These are phyloP conservation scores for Sporothrix curviconia DNA, from an alignment of 2,329 filamentous ascomycete species.

Conservation along the genomic window DNA sequence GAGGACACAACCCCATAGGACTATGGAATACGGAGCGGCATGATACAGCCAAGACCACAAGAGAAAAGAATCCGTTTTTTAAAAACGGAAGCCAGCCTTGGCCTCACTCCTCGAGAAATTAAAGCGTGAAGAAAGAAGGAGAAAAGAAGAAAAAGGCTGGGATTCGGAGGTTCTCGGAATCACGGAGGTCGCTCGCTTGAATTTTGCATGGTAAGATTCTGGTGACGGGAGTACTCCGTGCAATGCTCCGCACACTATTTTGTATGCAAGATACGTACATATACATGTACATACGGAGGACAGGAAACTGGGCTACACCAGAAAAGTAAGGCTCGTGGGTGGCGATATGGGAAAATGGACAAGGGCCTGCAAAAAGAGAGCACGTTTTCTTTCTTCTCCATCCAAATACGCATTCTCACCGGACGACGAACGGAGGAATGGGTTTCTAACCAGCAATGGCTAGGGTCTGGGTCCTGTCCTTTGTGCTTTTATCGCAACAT, in stretches of 20 bases:
- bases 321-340: neutral
- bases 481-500: no score
- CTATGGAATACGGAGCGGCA: neutral
- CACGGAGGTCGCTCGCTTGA: slow-evolving; percentile 4
- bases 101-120: no score
- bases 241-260: no score
- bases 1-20: no score
- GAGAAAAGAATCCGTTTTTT: neutral
- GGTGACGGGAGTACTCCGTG: no score
- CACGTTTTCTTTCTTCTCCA: neutral
- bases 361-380: no score
- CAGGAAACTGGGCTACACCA: neutral
- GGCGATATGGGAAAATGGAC: neutral
- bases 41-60: neutral
- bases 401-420: no score
- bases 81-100: no score
- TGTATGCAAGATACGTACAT: no score
- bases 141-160: neutral
- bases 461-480: neutral
- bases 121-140: no score
- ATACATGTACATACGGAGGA: no score
- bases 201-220: no score
- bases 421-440: slow-evolving; percentile 2
- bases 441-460: neutral
- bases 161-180: slow-evolving; percentile 13